Base-by-base conservation (phyloP, 441 rosid genomes). In the Euphorbia celastroides region DNA sequence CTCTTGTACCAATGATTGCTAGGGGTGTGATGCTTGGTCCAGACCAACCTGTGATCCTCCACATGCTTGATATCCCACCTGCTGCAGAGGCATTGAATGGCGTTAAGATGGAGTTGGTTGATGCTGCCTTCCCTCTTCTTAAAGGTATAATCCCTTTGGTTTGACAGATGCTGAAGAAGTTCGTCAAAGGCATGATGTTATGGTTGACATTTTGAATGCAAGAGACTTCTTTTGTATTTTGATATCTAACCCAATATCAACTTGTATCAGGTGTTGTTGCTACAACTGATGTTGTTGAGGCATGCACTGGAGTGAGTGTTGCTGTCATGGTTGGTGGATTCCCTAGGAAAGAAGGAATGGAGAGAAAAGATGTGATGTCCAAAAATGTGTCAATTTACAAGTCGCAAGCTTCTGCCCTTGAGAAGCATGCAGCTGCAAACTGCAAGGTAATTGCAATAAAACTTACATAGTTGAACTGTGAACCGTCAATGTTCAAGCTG, bases 321-420 rank as follows among this genome's bases (percentile, higher is more conserved):
- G 98, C 97, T 14, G 84, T 93, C 74, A 93, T 93, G 98, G 98
- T 90, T 57, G 98, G 97, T 77, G 98, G 98, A 20, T 93, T 90
- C 86, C 97, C 96, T 1, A 86, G 98, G 75, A 90, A 93, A 66
- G 98, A 93, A 81, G 97, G 98, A 27, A 90, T 93, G 97, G 98
- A 93, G 76, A 88, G 97, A 74, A 93, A 93, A 77, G 98, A 93
- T 79, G 97, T 90, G 28, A 90, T 93, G 96, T 75, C 97, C 0
- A 90, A 88, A 77, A 90, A 93, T 60, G 97, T 93, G 48, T 90
- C 98, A 7, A 90, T 93, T 23, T 90, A 93, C 92, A 90, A 88
- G 83, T 77, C 94, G 32, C 98, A 88, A 80, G 98, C 97, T 78
- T 82, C 97, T 60, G 96, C 97, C 25, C 76, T 93, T 54, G 98